Base-by-base conservation (phyloP, 176 grass and related monocot genomes). In the Zoysia japonica region DNA sequence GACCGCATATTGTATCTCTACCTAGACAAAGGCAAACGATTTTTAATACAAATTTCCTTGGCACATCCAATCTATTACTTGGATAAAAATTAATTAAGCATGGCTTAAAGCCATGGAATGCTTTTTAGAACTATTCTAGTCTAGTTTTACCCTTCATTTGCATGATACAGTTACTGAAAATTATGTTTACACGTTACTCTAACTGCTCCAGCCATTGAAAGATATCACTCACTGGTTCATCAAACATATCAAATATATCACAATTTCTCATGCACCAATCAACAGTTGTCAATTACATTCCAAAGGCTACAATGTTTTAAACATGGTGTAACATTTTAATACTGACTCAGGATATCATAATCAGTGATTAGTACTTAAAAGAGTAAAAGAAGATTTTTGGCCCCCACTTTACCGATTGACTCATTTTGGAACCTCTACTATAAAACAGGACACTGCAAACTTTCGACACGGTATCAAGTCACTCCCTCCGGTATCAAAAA, bases 71-170 rank as follows among this genome's bases (percentile, higher is more conserved):
- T 46, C 40, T 14, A 75, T 16, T 75, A 67, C 38, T 83, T 4
- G 44, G 47, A 2, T n/a, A 51, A 8, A 20, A 59, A n/a, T 57
- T 57, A 57, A 56, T 3, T 6, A 71, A 47, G 19, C 20, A 80
- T 59, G 48, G 39, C 6, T 49, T 56, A 70, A 50, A 84, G 7
- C 15, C 14, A 3, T 37, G 10, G 1, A 9, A 38, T 64, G 50
- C 13, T 44, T 79, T 59, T 35, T 5, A 67, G 11, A 47, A 79
- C 5, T 73, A 28, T 41, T 16, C 47, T 38, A 51, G 9, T 48
- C 69, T 52, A 54, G 14, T 8, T 72, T 41, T 66, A 56, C 19
- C 28, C 54, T 65, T 67, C 51, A 65, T 36, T 74, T 66, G n/a
- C 2, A 42, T 36, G 46, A 36, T 19, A 60, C 7, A 47, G n/a